Evolutionary conservation across 192 early-diverging fungal genomes (phyloP).

Genomic region (Coemansia umbellata): DNA sequence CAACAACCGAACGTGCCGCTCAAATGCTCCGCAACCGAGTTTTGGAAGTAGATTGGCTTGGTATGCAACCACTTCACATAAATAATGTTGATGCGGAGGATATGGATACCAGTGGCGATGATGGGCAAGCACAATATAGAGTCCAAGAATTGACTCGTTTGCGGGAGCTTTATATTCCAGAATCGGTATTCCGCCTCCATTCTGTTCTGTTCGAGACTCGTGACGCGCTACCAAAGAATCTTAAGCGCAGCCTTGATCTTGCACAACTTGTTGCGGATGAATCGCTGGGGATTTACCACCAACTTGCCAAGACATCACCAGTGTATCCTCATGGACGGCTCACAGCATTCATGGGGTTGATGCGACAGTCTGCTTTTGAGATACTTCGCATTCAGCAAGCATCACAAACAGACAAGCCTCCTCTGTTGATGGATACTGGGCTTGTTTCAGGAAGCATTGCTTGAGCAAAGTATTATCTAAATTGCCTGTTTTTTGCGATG

Average conservation of each 20-base stretch:
- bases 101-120: neutral
- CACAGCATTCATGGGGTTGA: slow-evolving; percentile 46
- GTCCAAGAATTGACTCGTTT: slow-evolving; percentile 42
- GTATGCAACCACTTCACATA: slow-evolving; percentile 18
- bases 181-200: slow-evolving; percentile 66
- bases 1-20: slow-evolving; percentile 16
- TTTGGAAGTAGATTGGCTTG: slow-evolving; percentile 39
- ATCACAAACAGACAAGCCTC: slow-evolving; percentile 31
- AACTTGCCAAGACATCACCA: slow-evolving; percentile 45
- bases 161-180: slow-evolving; percentile 60
- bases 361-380: slow-evolving; percentile 53
- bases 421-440: slow-evolving; percentile 16
- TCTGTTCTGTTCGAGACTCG: slow-evolving; percentile 64
- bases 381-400: slow-evolving; percentile 36
- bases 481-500: neutral
- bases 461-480: neutral
- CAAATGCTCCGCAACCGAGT: slow-evolving; percentile 35
- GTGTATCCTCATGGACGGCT: slow-evolving; percentile 44
- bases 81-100: neutral
- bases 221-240: slow-evolving; percentile 50
- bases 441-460: slow-evolving; percentile 7
- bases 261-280: slow-evolving; percentile 56
- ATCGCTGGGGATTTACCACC: slow-evolving; percentile 40
- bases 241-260: slow-evolving; percentile 53
- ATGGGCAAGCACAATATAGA: slow-evolving; percentile 1